Base-by-base conservation (phyloP, 208 protist genomes). In the Trypanosomatidae sp. region DNA sequence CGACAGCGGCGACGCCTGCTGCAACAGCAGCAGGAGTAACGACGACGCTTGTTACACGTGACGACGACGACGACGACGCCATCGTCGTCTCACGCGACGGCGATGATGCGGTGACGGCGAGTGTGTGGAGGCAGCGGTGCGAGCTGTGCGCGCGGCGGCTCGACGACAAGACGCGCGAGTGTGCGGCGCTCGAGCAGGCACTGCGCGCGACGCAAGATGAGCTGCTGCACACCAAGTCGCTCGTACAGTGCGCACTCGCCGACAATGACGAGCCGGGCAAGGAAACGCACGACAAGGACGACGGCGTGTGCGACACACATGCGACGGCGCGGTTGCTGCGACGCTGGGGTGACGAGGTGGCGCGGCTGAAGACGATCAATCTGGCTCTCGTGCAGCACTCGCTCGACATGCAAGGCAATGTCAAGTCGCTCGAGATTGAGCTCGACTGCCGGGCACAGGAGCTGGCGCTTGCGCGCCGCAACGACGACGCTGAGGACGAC, bases 311-410 rank as follows among this genome's bases (percentile, higher is more conserved):
- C 57, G 6, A 37, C 44, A 10, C 39, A 62, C 23, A 35, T 73
- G 16, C 45, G 33, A 11, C n/a, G n/a, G n/a, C n/a, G n/a, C n/a
- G n/a, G n/a, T n/a, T n/a, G n/a, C n/a, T n/a, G 11, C n/a, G n/a
- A 35, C 57, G 58, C 2, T 48, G 74, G 1, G 77, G 84, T 48
- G 56, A 57, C 4, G 78, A 93, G 30, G 55, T 93, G 33, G 85
- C 80, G 20, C 65, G 78, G 23, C 61, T 93, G 7, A 90, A 93
- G 50, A 86, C 85, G 16, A 71, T 90, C 43, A 94, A 89, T 52
- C 46, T 94, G 16, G 67, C 66, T 18, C 67, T 94, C n/a, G 58
- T 94, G 33, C 70, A 87, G 22, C 61, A 83, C 42, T 73, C 71
- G 1, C 41, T 88, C 11, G 85, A 94, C 53, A 40, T 85, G 18